Conservation (phyloP, 768 basidiomycete genomes). For the Cyclocybe cylindracea region DNA sequence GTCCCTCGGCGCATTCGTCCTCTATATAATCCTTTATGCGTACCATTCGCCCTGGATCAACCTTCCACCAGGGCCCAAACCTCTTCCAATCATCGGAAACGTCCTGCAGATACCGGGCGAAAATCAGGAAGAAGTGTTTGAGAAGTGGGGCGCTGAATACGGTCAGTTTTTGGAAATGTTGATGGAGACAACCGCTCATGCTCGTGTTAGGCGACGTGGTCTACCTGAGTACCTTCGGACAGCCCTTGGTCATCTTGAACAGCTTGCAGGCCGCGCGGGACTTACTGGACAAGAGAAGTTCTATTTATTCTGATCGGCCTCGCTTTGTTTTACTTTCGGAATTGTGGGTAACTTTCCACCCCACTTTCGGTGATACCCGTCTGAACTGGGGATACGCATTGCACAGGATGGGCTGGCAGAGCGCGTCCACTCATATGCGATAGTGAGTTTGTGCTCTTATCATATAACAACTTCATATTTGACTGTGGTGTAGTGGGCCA, state of each 20-base stretch:
- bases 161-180: slow-evolving; percentile 31
- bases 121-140: slow-evolving; percentile 40
- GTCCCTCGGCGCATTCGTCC: slow-evolving; percentile 10
- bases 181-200: not conserved
- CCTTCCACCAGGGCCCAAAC: slow-evolving; percentile 49
- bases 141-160: slow-evolving; percentile 41
- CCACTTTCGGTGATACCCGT: not conserved
- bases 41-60: slow-evolving; percentile 25
- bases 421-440: slow-evolving; percentile 47
- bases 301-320: slow-evolving; percentile 56
- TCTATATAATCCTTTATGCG: slow-evolving; percentile 17
- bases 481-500: slow-evolving; percentile 38
- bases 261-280: slow-evolving; percentile 43
- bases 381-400: not conserved
- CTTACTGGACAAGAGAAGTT: slow-evolving; percentile 53
- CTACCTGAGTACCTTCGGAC: slow-evolving; percentile 41
- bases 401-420: slow-evolving; percentile 50
- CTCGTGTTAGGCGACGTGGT: slow-evolving; percentile 43
- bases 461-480: slow-evolving; percentile 2
- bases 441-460: slow-evolving; percentile 36
- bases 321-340: slow-evolving; percentile 49
- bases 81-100: slow-evolving; percentile 49
- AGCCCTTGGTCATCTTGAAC: slow-evolving; percentile 52
- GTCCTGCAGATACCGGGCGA: slow-evolving; percentile 42
- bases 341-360: slow-evolving; percentile 33